A percentile compares a stretch with the other conserved stretches of the same genome.
Evolutionary conservation across 2,329 filamentous ascomycete genomes (phyloP).

Genomic region (Elsinoe batatas): DNA sequence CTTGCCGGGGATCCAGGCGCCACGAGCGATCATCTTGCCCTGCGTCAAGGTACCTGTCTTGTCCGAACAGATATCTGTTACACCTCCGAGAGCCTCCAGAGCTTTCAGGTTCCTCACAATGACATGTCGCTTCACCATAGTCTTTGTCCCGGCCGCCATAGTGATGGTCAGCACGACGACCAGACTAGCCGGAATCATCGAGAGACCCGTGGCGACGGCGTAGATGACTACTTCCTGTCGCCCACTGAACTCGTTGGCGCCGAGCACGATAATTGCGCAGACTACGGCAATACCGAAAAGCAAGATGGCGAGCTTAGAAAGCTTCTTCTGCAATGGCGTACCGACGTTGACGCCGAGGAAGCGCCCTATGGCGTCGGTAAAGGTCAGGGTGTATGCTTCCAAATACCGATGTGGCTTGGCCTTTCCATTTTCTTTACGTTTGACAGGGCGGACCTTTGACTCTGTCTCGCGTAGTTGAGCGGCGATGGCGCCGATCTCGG

Average conservation of each 20-base stretch:
- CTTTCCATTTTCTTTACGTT: conserved; percentile 29
- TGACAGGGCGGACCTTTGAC: conserved; percentile 29
- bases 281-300: conserved; percentile 63
- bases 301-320: conserved; percentile 70
- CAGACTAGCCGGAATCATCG: conserved; percentile 50
- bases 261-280: conserved; percentile 56
- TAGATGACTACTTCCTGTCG: conserved; percentile 55
- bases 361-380: conserved; percentile 48
- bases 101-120: conserved; percentile 56
- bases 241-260: conserved; percentile 46
- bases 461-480: conserved; percentile 47
- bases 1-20: conserved; percentile 50
- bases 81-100: conserved; percentile 54
- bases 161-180: conserved; percentile 31
- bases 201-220: conserved; percentile 51
- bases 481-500: conserved; percentile 60
- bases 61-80: conserved; percentile 56
- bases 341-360: conserved; percentile 60
- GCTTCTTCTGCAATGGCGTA: conserved; percentile 69
- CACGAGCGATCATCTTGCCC: conserved; percentile 53
- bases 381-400: conserved; percentile 43
- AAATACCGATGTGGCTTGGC: conserved; percentile 29
- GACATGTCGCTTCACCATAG: conserved; percentile 55
- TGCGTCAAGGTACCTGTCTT: conserved; percentile 52
- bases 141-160: conserved; percentile 49